Conservation (phyloP, 2,329 filamentous ascomycete genomes). For the Hymenoscyphus occultus region DNA sequence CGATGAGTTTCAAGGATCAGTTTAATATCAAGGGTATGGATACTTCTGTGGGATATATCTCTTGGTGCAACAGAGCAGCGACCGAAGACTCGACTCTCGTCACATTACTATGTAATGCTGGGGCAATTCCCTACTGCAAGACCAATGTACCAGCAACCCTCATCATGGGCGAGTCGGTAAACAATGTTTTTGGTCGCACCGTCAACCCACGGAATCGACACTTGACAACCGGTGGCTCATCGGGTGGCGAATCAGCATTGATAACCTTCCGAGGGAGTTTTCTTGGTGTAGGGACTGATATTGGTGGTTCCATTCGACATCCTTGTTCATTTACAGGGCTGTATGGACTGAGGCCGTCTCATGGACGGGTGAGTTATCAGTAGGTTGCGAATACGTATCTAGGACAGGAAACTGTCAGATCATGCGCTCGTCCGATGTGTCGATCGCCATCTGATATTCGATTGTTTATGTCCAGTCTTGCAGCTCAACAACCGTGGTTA, state of each 20-base stretch:
- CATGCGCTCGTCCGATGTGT: conserved; percentile 35
- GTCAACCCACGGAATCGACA: conserved; percentile 39
- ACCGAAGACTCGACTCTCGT: conserved; percentile 62
- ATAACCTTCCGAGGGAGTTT: conserved; percentile 30
- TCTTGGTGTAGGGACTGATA: conserved; percentile 33
- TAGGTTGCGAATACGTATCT: conserved; percentile 38
- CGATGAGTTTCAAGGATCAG: conserved; percentile 57
- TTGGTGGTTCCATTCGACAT: conserved; percentile 38
- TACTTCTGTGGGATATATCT: conserved; percentile 62
- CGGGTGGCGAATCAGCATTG: conserved; percentile 33
- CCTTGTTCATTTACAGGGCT: conserved; percentile 37
- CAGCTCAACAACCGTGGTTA: conserved; percentile 37
- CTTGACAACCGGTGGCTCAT: conserved; percentile 32
- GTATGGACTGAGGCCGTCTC: conserved; percentile 39
- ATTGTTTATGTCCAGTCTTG: conserved; percentile 37
- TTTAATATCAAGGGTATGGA: conserved; percentile 56
- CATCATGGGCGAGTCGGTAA: conserved; percentile 39
- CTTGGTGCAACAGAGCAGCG: conserved; percentile 73
- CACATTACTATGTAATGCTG: conserved; percentile 60
- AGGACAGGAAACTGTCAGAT: conserved; percentile 43
- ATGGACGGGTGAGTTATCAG: conserved; percentile 34
- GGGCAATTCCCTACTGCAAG: conserved; percentile 87
- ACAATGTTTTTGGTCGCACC: conserved; percentile 43
- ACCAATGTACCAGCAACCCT: conserved; percentile 69
- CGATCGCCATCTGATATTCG: conserved; percentile 32